Evolutionary conservation across 148 eudicot genomes (phyloP), one percentile per base, ranked within the genome.

Genomic region (Tetragonia tetragonoides): DNA sequence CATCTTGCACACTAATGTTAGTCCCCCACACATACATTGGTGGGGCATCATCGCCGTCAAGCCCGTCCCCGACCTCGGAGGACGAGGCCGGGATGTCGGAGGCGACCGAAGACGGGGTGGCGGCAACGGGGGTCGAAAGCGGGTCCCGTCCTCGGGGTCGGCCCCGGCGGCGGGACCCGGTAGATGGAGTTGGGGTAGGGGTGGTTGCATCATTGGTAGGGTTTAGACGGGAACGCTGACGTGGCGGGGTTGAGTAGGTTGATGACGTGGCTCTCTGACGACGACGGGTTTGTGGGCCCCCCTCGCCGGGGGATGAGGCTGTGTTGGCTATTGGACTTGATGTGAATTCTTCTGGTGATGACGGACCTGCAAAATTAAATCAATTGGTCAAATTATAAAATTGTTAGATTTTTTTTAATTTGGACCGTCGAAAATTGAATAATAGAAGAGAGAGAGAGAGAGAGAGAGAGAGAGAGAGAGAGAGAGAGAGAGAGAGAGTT

Each of bases 1-100:
- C 97, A 70, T 95, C 99, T 53, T 89, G 97, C 4, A 95, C 97
- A 61, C 99, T 95, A 28, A 95, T 93, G 49, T 93, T 95, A 12
- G 97, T 95, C 24, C 99, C 99, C 99, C 99, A 95, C 0, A 95
- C 99, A 54, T 83, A 93, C 93, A 91, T 89, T 0, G 97, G 93
- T 0, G 99, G 90, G 3, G 97, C 90, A 37, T 90, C 97, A 49
- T 89, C 91, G 2, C 79, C 87, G 10, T 86, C 91, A 3, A 82
- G 90, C 7, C 80, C 90, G 1, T 87, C 99, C 7, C 97, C 97
- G 1, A 74, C 93, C n/a, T 91, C 97, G 0, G 96, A 92, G 1
- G 99, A 91, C 0, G 83, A 82, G 34, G 90, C 18, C 11, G 86
- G 89, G 5, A 87, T 87, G 1, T 77, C 86, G 5, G 80, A 87